Base-by-base conservation (phyloP, 768 basidiomycete species). In the Pulveroboletus ravenelii region DNA sequence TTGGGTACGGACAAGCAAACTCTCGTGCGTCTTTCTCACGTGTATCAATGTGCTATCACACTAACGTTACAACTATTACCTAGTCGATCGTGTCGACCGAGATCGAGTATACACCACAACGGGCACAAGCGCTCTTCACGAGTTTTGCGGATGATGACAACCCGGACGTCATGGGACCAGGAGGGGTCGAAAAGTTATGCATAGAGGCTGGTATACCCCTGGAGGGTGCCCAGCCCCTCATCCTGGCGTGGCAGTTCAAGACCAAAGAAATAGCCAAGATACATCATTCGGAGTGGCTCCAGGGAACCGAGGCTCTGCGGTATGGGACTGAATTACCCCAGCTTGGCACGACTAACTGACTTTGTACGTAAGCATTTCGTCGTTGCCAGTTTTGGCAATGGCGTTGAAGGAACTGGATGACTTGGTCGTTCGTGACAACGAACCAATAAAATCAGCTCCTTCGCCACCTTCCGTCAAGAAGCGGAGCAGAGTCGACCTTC, bases 231-330 rank as follows among this genome's bases (percentile, higher is more conserved):
- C 68, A 80, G 54, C 85, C 88, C 17, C 72, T 92, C 47, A 73
- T 91, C 15, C 71, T 91, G 13, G 79, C 87, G 20, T 92, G 89
- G 89, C 84, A 86, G 58, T 66, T 87, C 49, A 72, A 77, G 41
- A 77, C 85, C 10, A 72, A 75, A 51, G 87, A 89, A 61, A 84
- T 92, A 82, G 86, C 75, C 29, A 87, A 82, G 58, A 72, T 92
- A 41, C 76, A 77, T 39, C 78, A 74, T 66, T 74, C 78, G 8
- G 87, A 88, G 60, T 92, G 89, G 89, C 65, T 72, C n/a, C 72
- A 74, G 50, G 85, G 81, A 15, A 80, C 76, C 20, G 61, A 65
- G 14, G 65, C 65, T 31, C 56, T 78, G 38, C 72, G 71, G 81
- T 80, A 60, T 47, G 76, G 68, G 12, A 10, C 31, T 41, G 14